Conservation (phyloP, 2,329 filamentous ascomycete species). For the Phyllosticta citribraziliensis region DNA sequence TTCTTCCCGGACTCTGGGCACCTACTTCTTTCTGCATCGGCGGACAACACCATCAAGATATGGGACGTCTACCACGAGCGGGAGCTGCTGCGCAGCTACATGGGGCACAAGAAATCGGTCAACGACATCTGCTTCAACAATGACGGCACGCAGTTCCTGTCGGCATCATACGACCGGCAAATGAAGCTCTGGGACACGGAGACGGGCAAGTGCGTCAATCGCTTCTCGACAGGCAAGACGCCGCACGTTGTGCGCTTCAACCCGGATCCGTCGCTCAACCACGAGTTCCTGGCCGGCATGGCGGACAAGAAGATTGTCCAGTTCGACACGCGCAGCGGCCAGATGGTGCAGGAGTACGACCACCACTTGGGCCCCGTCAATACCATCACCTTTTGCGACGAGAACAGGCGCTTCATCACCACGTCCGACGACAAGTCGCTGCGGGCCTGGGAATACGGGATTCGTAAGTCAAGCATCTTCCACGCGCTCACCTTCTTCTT, state of each 20-base stretch:
- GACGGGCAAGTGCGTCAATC: constrained; percentile 76
- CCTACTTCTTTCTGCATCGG: constrained; percentile 77
- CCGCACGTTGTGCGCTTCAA: constrained; percentile 94
- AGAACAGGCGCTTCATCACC: constrained; percentile 91
- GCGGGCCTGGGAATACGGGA: constrained; percentile 96
- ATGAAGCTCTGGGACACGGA: constrained; percentile 99
- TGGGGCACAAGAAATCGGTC: constrained; percentile 80
- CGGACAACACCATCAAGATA: constrained; percentile 83
- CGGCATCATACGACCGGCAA: constrained; percentile 84
- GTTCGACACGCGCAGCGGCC: constrained; percentile 75
- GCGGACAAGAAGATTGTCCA: constrained; percentile 98
- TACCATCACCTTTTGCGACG: constrained; percentile 92
- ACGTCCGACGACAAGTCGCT: constrained; percentile 96
- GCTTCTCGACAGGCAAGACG: constrained; percentile 89
- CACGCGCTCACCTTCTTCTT: not conserved
- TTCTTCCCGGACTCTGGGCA: constrained; percentile 88
- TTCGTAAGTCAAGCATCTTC: constrained; percentile 28
- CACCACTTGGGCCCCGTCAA: constrained; percentile 97
- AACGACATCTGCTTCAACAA: constrained; percentile 84
- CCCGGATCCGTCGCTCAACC: constrained; percentile 61
- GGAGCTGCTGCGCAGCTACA: constrained; percentile 83
- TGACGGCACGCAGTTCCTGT: constrained; percentile 75
- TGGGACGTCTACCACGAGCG: constrained; percentile 90
- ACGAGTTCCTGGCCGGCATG: constrained; percentile 94
- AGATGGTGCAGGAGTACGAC: constrained; percentile 93